Evolutionary conservation across 73 alveolate genomes (phyloP), one percentile per base, ranked within the genome.

Genomic region (Breviolum minutum): DNA sequence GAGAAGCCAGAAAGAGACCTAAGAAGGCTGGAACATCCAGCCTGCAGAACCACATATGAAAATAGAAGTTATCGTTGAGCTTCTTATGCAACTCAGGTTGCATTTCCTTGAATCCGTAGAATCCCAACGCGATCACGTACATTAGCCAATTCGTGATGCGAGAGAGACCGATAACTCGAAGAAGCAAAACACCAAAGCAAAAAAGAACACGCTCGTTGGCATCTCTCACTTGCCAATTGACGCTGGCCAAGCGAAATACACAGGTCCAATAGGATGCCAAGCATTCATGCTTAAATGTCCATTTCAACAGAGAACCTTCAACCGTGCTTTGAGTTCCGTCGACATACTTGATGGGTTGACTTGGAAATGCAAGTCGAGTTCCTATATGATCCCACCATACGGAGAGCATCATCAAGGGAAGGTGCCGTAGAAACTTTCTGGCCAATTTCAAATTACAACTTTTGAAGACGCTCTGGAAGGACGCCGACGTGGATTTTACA

Each of bases 191-290:
- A 30, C 92, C 92, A 83, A 83, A 83, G 71, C 92, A 83, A 14
- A 40, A 30, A 27, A 83, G 73, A 48, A 48, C 30, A 8, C 92
- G 69, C 16, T 83, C 92, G 30, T 11, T 83, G 71, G 92, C 70
- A 20, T 83, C 92, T 13, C 73, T 40, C 92, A 83, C 92, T 83
- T 83, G 92, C 92, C 92, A 83, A 32, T 83, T 83, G 70, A 83
- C 24, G 48, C 54, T 83, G 73, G 10, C 17, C 19, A 83, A 83
- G 17, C 92, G 70, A n/a, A 22, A 48, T 14, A 32, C 92, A 22
- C 92, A 83, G 24, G 73, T 83, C 92, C 92, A 32, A 48, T 20
- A 83, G 8, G 92, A 48, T 40, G 54, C 26, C 22, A 16, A 16
- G 6, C 76, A 66, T 20, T 66, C 26, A 20, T 66, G 0, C 76